Evolutionary conservation across 2,329 filamentous ascomycete genomes (phyloP).

Genomic region (Rutstroemia sp.): DNA sequence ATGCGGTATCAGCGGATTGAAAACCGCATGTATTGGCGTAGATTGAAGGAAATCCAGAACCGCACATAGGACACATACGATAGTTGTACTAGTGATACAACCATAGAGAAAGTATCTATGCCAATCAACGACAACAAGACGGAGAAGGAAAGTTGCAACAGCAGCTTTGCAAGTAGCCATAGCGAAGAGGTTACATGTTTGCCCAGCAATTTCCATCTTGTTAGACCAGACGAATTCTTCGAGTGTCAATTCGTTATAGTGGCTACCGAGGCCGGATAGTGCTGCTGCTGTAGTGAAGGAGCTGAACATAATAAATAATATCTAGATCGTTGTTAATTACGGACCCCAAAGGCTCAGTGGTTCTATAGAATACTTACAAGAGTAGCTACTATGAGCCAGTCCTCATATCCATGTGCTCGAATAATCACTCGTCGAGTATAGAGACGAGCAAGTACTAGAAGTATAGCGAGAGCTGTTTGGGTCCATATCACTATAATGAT

Average conservation of each 20-base stretch:
- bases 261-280: background rate
- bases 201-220: slow-evolving; percentile 5
- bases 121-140: slow-evolving; percentile 3
- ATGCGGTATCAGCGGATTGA: background rate
- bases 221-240: background rate
- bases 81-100: background rate
- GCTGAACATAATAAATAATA: background rate
- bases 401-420: background rate
- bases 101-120: background rate
- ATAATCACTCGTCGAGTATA: slow-evolving; percentile 1
- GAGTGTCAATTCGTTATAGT: background rate
- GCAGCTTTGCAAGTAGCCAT: background rate
- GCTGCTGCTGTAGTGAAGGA: background rate
- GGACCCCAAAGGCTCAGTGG: background rate
- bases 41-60: background rate
- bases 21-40: background rate
- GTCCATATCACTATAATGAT: slow-evolving; percentile 4
- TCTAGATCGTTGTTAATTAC: background rate
- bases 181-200: slow-evolving; percentile 3
- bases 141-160: slow-evolving; percentile 1
- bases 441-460: background rate
- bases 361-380: background rate
- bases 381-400: slow-evolving; percentile 2
- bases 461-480: background rate
- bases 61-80: background rate